Conservation (phyloP, 2,329 filamentous ascomycete species). For the Xylaria multiplex region DNA sequence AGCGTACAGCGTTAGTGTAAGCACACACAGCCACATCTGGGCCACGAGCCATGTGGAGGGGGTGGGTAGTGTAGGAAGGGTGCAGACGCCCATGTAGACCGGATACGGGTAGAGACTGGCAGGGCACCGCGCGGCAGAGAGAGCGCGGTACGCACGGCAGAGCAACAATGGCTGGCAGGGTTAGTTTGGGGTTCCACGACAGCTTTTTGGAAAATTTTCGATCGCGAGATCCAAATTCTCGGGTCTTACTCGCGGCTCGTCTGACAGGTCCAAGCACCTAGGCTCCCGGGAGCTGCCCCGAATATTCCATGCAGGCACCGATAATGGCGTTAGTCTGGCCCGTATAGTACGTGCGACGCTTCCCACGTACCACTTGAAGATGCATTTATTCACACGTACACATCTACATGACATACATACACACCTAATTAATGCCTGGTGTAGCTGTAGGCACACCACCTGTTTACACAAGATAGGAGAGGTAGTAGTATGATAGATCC, state of each 20-base stretch:
- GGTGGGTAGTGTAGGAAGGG: background rate
- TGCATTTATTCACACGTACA: no score
- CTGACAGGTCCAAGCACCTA: constrained; percentile 20
- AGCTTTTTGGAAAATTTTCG: constrained; percentile 18
- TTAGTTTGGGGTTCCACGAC: constrained; percentile 21
- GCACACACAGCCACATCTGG: constrained; percentile 17
- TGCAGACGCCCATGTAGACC: no score
- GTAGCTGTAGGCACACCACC: background rate
- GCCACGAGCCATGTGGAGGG: constrained; percentile 1
- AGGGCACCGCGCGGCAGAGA: constrained; percentile 9
- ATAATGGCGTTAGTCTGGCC: constrained; percentile 18
- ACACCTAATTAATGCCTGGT: background rate
- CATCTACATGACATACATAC: no score
- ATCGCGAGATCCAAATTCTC: constrained; percentile 31
- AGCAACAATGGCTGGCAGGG: constrained; percentile 19
- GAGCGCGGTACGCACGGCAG: constrained; percentile 13
- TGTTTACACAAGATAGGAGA: no score
- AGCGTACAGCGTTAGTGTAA: background rate
- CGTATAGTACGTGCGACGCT: background rate
- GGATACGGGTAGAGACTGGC: background rate
- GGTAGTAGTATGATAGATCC: no score
- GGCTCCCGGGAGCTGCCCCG: background rate
- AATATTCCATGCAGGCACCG: constrained; percentile 27
- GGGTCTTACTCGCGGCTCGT: constrained; percentile 28
- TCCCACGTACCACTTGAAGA: no score